Percentiles rank a stretch among this genome's conserved stretches.
phyloP scores from a whole-genome alignment of 164 flowering plant species.

The Chimonanthus salicifolius region DNA sequence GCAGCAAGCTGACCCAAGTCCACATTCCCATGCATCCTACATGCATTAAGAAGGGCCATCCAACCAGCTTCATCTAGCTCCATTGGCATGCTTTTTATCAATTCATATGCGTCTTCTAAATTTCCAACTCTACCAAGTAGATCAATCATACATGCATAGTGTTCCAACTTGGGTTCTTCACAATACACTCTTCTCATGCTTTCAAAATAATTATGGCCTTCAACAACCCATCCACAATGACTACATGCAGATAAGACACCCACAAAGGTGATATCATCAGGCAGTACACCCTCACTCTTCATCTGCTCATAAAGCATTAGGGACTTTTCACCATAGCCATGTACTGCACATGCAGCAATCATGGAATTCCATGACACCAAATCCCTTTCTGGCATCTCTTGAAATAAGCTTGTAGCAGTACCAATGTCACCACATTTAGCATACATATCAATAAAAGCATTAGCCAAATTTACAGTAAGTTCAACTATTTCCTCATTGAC shows the following conservation, averaged over 20 bases:
- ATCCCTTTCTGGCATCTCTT: conserved; percentile 29
- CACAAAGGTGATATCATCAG: conserved; percentile 46
- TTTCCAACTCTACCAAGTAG: conserved; percentile 44
- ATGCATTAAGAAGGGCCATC: conserved; percentile 60
- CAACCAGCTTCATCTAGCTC: conserved; percentile 45
- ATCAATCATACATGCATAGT: conserved; percentile 52
- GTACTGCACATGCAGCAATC: conserved; percentile 41
- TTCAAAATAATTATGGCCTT: conserved; percentile 33
- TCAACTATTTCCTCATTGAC: conserved; percentile 24
- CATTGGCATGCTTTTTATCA: conserved; percentile 45
- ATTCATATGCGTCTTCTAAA: conserved; percentile 37
- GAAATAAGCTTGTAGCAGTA: conserved; percentile 29
- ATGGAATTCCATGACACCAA: conserved; percentile 56
- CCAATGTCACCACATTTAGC: conserved; percentile 52
- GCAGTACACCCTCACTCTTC: conserved; percentile 21
- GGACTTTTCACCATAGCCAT: conserved; percentile 40
- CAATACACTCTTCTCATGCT: conserved; percentile 25
- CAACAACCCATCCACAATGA: conserved; percentile 38
- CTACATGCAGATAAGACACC: conserved; percentile 53
- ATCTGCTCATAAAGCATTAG: conserved; percentile 35
- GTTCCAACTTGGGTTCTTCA: conserved; percentile 41
- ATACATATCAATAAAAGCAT: conserved; percentile 57
- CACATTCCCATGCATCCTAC: conserved; percentile 40
- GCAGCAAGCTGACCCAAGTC: conserved; percentile 45
- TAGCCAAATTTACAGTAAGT: conserved; percentile 28